Conservation (phyloP, 1,284 basidiomycete genomes). For the Ceraceosorus guamensis region DNA sequence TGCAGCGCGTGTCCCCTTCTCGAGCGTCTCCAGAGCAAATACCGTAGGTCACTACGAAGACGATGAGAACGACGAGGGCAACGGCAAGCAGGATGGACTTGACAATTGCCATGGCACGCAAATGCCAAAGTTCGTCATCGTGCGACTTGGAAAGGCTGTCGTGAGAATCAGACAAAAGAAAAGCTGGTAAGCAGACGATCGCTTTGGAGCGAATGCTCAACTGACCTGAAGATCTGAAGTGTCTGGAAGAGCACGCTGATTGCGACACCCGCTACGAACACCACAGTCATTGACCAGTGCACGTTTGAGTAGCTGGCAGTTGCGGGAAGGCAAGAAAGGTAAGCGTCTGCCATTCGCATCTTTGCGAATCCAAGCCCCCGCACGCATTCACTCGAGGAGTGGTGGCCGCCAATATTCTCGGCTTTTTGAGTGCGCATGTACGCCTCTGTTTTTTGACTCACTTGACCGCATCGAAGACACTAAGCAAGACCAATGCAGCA, state of each 20-base stretch:
- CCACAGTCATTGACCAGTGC: slow-evolving; percentile 53
- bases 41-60: slow-evolving; percentile 51
- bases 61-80: slow-evolving; percentile 51
- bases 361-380: neutral
- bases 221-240: slow-evolving; percentile 51
- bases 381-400: too few species aligned
- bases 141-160: slow-evolving; percentile 36
- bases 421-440: too few species aligned
- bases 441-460: too few species aligned
- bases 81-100: slow-evolving; percentile 51
- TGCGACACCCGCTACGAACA: slow-evolving; percentile 53
- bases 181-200: too few species aligned
- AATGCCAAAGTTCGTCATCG: slow-evolving; percentile 50
- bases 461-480: slow-evolving; percentile 43
- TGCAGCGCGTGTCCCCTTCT: slow-evolving; percentile 44
- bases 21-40: slow-evolving; percentile 28
- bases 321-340: too few species aligned
- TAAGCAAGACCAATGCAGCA: slow-evolving; percentile 51
- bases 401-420: too few species aligned
- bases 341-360: neutral
- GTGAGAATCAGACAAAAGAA: too few species aligned
- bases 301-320: slow-evolving; percentile 50
- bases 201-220: too few species aligned
- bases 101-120: slow-evolving; percentile 51
- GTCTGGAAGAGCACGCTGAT: slow-evolving; percentile 53